phyloP scores from a whole-genome alignment of 176 grass and related monocot genomes.

The Oryza glaberrima region DNA sequence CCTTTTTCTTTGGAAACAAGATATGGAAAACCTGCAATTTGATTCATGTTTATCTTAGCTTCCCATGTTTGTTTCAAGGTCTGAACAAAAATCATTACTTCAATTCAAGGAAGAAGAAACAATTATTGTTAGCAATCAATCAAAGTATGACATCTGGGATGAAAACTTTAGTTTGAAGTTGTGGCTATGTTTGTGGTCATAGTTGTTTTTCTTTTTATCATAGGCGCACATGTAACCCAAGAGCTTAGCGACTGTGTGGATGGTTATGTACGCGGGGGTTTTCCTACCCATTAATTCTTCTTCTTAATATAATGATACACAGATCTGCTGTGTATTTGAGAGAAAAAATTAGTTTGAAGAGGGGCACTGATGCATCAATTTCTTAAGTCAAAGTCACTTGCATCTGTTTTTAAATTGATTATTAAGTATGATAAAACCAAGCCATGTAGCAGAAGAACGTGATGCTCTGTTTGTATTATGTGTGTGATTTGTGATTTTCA shows the following conservation, averaged over 20 bases:
- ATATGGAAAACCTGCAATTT: not conserved
- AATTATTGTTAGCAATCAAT: not conserved
- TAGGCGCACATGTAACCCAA: too few species aligned
- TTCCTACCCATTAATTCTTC: too few species aligned
- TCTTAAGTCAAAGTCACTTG: not conserved
- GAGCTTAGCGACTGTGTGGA: too few species aligned
- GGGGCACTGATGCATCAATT: not conserved
- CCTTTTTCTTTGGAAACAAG: slow-evolving; percentile 21
- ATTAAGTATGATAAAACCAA: not conserved
- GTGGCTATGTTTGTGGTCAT: too few species aligned
- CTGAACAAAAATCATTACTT: not conserved
- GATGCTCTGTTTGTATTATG: not conserved
- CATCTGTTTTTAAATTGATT: not conserved
- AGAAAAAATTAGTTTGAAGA: not conserved
- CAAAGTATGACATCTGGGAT: not conserved
- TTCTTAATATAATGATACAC: too few species aligned
- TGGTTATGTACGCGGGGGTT: too few species aligned
- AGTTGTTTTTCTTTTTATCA: too few species aligned
- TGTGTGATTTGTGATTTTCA: not conserved
- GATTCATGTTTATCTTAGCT: not conserved
- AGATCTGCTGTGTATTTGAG: too few species aligned
- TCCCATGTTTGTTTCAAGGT: slow-evolving; percentile 16
- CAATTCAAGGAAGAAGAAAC: not conserved
- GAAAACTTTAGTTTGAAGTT: not conserved
- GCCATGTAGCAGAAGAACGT: not conserved